These are phyloP conservation scores for Pedinophyceae sp. DNA, from an alignment of 139 green algal species.

Conservation along the genomic window DNA sequence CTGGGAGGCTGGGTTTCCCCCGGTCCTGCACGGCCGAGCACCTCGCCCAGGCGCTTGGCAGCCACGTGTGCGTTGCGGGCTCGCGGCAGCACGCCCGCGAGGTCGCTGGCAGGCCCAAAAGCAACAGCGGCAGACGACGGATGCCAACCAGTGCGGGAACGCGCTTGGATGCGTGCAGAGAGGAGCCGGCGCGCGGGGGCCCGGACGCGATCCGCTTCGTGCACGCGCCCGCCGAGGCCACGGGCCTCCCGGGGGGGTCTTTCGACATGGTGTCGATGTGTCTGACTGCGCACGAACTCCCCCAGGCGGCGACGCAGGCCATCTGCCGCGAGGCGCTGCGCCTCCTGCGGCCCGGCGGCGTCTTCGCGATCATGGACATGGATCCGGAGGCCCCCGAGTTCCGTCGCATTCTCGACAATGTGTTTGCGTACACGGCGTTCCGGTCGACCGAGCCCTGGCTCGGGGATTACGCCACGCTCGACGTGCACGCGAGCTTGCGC, in stretches of 20 bases:
- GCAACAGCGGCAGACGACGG: too few relatives aligned
- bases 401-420: constrained; percentile 42
- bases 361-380: constrained; percentile 50
- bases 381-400: constrained; percentile 37
- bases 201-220: constrained; percentile 25
- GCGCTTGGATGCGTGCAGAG: too few relatives aligned
- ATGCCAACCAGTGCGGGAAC: too few relatives aligned
- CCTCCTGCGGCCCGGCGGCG: constrained; percentile 34
- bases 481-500: constrained; percentile 24
- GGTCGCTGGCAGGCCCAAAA: constrained; percentile 1
- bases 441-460: constrained; percentile 62
- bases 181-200: constrained; percentile 1
- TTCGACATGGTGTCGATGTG: constrained; percentile 56
- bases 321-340: constrained; percentile 47
- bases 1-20: too few relatives aligned
- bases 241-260: constrained; percentile 21
- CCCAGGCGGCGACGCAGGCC: constrained; percentile 20
- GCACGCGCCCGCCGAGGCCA: constrained; percentile 44
- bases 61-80: too few relatives aligned
- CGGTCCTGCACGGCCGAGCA: too few relatives aligned
- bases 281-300: constrained; percentile 63
- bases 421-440: constrained; percentile 56
- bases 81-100: constrained; percentile 25
- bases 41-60: too few relatives aligned
- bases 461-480: constrained; percentile 41